Percentiles rank a stretch among this genome's conserved stretches.
Conservation (phyloP, 2,329 filamentous ascomycete species). For the Fusarium circinatum region DNA sequence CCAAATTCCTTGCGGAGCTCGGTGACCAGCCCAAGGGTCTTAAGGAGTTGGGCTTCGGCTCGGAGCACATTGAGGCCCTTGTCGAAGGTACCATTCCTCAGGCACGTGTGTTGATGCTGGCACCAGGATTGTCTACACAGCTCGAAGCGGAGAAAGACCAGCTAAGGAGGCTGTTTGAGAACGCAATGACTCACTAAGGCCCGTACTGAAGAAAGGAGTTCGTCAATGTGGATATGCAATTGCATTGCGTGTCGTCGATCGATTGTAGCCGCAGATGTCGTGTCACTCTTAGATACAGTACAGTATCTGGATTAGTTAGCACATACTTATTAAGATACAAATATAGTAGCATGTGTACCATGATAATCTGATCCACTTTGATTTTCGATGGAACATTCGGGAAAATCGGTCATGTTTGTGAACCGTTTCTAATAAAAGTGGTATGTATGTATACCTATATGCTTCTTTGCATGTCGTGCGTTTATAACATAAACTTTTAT, state of each 20-base stretch:
- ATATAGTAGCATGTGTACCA: slow-evolving; percentile 7
- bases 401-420: background rate
- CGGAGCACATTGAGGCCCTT: slow-evolving; percentile 79
- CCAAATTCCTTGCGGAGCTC: slow-evolving; percentile 81
- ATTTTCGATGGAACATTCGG: slow-evolving; percentile 13
- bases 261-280: slow-evolving; percentile 2
- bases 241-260: slow-evolving; percentile 31
- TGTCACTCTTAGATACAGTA: slow-evolving; percentile 16
- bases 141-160: slow-evolving; percentile 77
- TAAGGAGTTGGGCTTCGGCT: slow-evolving; percentile 82
- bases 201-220: slow-evolving; percentile 7
- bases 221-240: slow-evolving; percentile 24
- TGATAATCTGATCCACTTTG: slow-evolving; percentile 6
- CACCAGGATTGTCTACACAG: slow-evolving; percentile 80
- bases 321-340: background rate
- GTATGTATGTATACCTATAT: background rate
- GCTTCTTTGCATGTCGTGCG: background rate
- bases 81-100: slow-evolving; percentile 97
- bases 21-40: slow-evolving; percentile 92
- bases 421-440: background rate
- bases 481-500: background rate
- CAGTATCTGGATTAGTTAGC: background rate
- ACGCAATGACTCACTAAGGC: slow-evolving; percentile 56
- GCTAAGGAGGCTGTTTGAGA: slow-evolving; percentile 74
- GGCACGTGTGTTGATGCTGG: slow-evolving; percentile 88